Percentiles rank a stretch among this genome's conserved stretches.
Evolutionary conservation across 164 flowering plant species (phyloP).

Genomic region (Tinospora cordifolia): DNA sequence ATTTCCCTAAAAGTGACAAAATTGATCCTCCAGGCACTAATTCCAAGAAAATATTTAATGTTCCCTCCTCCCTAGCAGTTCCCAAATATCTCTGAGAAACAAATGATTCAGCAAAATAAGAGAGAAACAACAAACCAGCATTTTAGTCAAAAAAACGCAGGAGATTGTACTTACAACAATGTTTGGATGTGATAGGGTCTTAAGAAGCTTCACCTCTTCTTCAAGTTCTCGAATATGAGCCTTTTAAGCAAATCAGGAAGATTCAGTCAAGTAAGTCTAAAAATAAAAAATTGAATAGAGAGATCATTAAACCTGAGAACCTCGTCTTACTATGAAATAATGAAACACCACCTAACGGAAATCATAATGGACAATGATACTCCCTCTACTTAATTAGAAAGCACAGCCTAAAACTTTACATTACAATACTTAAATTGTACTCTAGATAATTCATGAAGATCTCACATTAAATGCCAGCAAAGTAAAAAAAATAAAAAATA

Average conservation of each 20-base stretch:
- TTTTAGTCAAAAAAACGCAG: background rate
- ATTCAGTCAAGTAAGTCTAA: slow-evolving; percentile 4
- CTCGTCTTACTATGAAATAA: background rate
- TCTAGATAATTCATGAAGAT: background rate
- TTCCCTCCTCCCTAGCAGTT: slow-evolving; percentile 82
- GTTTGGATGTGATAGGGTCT: slow-evolving; percentile 83
- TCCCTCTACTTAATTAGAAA: background rate
- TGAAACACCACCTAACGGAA: background rate
- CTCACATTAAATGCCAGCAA: background rate
- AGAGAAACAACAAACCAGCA: slow-evolving; percentile 4
- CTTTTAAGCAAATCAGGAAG: slow-evolving; percentile 28
- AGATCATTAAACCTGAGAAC: background rate
- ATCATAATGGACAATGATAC: background rate
- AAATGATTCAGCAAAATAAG: slow-evolving; percentile 12
- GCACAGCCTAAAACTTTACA: background rate
- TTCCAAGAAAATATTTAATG: slow-evolving; percentile 79
- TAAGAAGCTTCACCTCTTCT: slow-evolving; percentile 91
- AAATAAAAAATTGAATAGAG: background rate
- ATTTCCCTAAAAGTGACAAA: slow-evolving; percentile 86
- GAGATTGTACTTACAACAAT: slow-evolving; percentile 66
- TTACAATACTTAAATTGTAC: background rate
- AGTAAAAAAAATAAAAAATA: no score
- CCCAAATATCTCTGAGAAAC: slow-evolving; percentile 81
- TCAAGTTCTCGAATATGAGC: slow-evolving; percentile 85
- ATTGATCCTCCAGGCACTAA: slow-evolving; percentile 99